Evolutionary conservation across 352 stramenopile genomes (phyloP).

Genomic region (Blastocystis sp.): DNA sequence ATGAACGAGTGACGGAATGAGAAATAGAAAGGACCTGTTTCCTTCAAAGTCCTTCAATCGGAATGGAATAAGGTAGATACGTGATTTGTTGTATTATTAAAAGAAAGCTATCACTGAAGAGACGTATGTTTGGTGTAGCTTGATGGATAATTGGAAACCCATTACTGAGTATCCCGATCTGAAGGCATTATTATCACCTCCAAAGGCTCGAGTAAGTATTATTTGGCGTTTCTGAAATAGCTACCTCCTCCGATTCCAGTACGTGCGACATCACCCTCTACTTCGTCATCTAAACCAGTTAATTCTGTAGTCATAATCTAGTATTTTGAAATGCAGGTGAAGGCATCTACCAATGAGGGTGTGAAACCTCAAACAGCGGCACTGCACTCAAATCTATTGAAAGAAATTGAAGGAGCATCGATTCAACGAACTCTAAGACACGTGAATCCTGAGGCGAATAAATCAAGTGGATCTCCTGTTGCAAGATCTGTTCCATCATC

Average conservation of each 20-base stretch:
- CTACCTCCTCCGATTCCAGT: slow-evolving; percentile 20
- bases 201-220: background rate
- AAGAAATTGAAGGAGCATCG: slow-evolving; percentile 51
- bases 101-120: slow-evolving; percentile 28
- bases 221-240: background rate
- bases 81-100: background rate
- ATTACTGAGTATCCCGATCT: slow-evolving; percentile 18
- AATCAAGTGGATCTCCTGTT: too few species aligned
- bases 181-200: background rate
- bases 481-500: background rate
- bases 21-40: slow-evolving; percentile 41
- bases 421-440: background rate
- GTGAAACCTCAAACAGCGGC: background rate
- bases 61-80: slow-evolving; percentile 14
- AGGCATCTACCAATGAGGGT: background rate
- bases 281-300: background rate
- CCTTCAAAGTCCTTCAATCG: slow-evolving; percentile 26
- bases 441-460: background rate
- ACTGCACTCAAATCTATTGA: background rate
- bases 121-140: slow-evolving; percentile 39
- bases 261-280: background rate
- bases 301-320: background rate
- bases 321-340: background rate
- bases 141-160: slow-evolving; percentile 58
- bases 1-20: background rate